phyloP scores from a whole-genome alignment of 495 filamentous ascomycete species.

The Talaromyces nanjingensis region DNA sequence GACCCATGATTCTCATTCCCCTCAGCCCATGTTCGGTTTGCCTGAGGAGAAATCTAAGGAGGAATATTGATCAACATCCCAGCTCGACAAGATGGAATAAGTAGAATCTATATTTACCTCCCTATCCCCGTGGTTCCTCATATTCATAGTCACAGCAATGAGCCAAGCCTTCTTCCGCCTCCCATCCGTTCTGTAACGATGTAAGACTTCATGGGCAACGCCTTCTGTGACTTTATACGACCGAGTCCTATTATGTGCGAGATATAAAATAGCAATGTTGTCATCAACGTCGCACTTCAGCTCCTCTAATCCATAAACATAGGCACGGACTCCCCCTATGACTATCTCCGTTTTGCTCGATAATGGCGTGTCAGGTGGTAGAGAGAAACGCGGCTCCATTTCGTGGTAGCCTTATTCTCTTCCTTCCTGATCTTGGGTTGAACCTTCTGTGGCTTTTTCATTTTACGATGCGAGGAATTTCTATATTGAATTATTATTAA shows the following conservation, averaged over 20 bases:
- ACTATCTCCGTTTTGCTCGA: constrained; percentile 1
- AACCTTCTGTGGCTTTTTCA: background rate
- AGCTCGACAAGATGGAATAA: background rate
- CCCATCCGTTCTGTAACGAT: constrained; percentile 1
- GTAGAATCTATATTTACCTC: background rate
- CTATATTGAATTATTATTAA: background rate
- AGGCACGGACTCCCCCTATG: background rate
- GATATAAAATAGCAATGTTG: background rate
- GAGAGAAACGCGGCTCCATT: constrained; percentile 3
- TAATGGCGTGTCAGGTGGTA: background rate
- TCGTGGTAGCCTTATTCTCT: background rate
- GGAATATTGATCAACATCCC: background rate
- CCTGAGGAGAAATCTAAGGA: background rate
- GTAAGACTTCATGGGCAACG: background rate
- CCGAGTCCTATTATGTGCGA: constrained; percentile 1
- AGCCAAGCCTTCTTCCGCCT: background rate
- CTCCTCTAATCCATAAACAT: constrained; percentile 2
- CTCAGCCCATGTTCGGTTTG: background rate
- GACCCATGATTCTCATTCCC: constrained; percentile 4
- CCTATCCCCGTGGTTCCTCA: constrained; percentile 7
- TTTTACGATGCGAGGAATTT: background rate
- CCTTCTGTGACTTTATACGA: background rate
- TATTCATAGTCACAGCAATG: constrained; percentile 7
- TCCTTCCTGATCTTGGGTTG: background rate
- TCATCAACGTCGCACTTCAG: background rate